Evolutionary conservation across 2,329 filamentous ascomycete genomes (phyloP), one percentile per base, ranked within the genome.

Genomic region (Sporothrix brunneoviolacea): DNA sequence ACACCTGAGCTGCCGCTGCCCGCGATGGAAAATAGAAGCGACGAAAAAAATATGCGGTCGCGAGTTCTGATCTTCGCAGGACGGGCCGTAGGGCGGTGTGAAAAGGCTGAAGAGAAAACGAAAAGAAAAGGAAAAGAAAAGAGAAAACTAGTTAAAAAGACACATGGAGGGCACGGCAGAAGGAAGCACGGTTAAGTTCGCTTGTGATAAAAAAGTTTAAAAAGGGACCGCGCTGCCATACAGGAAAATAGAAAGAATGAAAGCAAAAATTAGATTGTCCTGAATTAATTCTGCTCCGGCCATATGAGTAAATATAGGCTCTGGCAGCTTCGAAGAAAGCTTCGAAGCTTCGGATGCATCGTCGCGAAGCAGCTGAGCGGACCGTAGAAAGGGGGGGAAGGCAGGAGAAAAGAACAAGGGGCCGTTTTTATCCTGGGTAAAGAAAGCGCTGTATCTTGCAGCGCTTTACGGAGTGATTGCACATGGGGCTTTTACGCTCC

Each of bases 311-410:
- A 19, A 43, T 27, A 22, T 45, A 46, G 10, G 13, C n/a, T 18
- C 13, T 18, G 33, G 15, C 42, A n/a, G 35, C 16, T 24, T 40
- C 19, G 37, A 41, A 41, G 27, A 40, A 36, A 1, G 16, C 9
- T 39, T 48, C 37, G 39, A 50, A 37, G 33, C 9, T 38, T 43
- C 47, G 47, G 39, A 50, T 43, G 47, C 32, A 50, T 50, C 32
- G 15, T 49, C 38, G 47, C 38, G 38, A 49, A 10, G 22, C 16
- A 32, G 9, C 32, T 18, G 21, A 27, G 30, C 47, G 28, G 18
- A 24, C 13, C 28, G 15, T 3, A n/a, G 24, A 10, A 24, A 39
- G 44, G 8, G 27, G 22, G 18, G 18, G 36, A 7, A 18, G 27
- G 16, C 33, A 33, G 24, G 24, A 10, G 10, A 28, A 28, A 28